Evolutionary conservation across 2,329 filamentous ascomycete species (phyloP).

Genomic region (Furcasterigmium furcatum): DNA sequence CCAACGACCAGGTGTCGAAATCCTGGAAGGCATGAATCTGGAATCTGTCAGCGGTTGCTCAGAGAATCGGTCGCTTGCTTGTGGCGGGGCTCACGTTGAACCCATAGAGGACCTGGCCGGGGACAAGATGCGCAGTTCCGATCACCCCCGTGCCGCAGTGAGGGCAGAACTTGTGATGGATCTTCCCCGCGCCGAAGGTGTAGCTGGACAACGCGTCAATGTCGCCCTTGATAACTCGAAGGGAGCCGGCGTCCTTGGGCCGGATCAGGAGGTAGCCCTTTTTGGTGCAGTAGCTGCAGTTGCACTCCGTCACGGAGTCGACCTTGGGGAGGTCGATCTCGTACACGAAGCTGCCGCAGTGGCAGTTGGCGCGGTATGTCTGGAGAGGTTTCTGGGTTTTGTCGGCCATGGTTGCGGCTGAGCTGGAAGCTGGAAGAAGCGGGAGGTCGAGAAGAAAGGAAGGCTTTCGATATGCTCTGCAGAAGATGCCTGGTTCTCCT

Average conservation of each 20-base stretch:
- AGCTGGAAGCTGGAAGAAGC: not conserved
- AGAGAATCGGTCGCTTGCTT: not conserved
- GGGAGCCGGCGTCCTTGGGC: constrained; percentile 20
- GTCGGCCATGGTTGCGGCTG: not conserved
- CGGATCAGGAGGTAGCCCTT: constrained; percentile 40
- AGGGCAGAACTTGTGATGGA: constrained; percentile 49
- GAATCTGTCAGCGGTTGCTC: not conserved
- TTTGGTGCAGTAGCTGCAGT: constrained; percentile 63
- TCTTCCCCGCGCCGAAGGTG: constrained; percentile 32
- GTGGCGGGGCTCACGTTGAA: not conserved
- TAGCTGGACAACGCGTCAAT: constrained; percentile 38
- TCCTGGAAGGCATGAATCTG: constrained; percentile 40
- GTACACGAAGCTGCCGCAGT: constrained; percentile 52
- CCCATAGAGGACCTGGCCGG: not conserved
- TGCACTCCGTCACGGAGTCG: constrained; percentile 53
- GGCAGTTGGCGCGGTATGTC: constrained; percentile 55
- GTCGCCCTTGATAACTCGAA: constrained; percentile 45
- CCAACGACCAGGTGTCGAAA: constrained; percentile 36
- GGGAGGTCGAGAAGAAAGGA: not conserved
- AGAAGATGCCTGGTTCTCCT: no score
- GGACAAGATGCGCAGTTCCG: constrained; percentile 13
- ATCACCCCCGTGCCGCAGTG: constrained; percentile 44
- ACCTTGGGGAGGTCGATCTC: constrained; percentile 53
- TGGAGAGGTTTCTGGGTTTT: constrained; percentile 14
- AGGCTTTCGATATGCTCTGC: no score